Conservation (phyloP, 441 rosid genomes). For the Gossypium aridum region DNA sequence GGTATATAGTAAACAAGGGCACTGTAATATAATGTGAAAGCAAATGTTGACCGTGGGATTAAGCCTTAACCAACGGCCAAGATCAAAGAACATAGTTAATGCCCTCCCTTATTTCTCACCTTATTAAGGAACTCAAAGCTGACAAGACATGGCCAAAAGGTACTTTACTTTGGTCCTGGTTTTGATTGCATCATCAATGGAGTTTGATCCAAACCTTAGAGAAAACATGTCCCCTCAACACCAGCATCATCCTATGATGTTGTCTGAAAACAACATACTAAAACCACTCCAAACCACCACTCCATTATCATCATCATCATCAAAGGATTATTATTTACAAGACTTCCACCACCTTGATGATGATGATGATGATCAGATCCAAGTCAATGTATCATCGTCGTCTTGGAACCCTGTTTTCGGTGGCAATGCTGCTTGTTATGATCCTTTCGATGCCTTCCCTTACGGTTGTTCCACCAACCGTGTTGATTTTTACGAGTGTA, state of each 20-base stretch:
- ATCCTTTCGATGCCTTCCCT: constrained; percentile 40
- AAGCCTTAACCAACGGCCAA: constrained; percentile 21
- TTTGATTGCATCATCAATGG: constrained; percentile 12
- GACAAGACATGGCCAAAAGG: neutral
- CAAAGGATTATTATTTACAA: constrained; percentile 33
- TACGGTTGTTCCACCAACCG: constrained; percentile 27
- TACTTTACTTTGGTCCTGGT: neutral
- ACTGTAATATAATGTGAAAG: neutral
- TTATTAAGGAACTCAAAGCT: constrained; percentile 17
- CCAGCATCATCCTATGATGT: constrained; percentile 27
- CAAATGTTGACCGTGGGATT: constrained; percentile 25
- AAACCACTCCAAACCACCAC: constrained; percentile 29
- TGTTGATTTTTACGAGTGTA: constrained; percentile 49
- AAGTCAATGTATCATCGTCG: constrained; percentile 33
- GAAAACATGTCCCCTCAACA: constrained; percentile 21
- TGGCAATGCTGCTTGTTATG: constrained; percentile 29
- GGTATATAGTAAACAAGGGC: neutral
- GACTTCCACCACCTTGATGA: constrained; percentile 36
- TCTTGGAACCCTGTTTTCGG: constrained; percentile 33
- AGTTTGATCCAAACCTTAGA: constrained; percentile 14
- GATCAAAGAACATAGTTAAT: constrained; percentile 15
- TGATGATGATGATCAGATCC: constrained; percentile 20
- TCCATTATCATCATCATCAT: neutral
- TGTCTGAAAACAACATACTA: constrained; percentile 19
- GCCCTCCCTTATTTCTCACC: constrained; percentile 2